Evolutionary conservation across 176 grass and related monocot species (phyloP), one percentile per base, ranked within the genome.

Genomic region (Olyra latifolia): DNA sequence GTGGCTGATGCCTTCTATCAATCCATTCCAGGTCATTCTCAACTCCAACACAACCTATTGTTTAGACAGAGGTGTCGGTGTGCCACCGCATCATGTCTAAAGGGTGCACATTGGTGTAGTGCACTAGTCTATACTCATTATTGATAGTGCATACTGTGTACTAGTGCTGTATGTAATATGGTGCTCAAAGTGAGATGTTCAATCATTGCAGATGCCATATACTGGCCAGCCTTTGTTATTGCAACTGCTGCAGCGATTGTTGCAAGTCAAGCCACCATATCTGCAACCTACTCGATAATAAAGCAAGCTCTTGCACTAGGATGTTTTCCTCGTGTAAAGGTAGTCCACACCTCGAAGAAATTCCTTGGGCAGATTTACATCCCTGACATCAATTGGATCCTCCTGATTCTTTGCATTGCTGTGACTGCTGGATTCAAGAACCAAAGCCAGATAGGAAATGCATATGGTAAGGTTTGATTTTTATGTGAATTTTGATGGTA

Each of bases 361-460:
- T 99, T 99, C 84, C 86, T 99, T 39, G 93, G 97, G 71, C 97
- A 99, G 85, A 99, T 99, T 75, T 99, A 99, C 75, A 99, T 99
- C 81, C 97, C 93, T 64, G 97, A 99, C 88, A 96, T 99, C 63
- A 99, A 99, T 52, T 99, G 97, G 97, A 76, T 93, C 69, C 90
- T 99, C 62, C 79, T 96, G 84, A 44, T 99, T 86, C 88, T 95
- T 10, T 96, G 97, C 62, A 77, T 99, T 84, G 90, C 97, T 62
- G 97, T 99, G 8, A 99, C 91, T 44, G 91, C 87, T 81, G 97
- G 97, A 78, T 99, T 99, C 84, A 99, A 99, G 79, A 96, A 99
- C 82, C 93, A 88, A 74, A 96, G 24, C 85, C 97, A 99, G 77
- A 99, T 99, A 86, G 97, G 93, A 83, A 96, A 91, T 70, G 97